Base-by-base conservation (phyloP, 1,284 basidiomycete genomes). In the Laetiporus sulphureus region DNA sequence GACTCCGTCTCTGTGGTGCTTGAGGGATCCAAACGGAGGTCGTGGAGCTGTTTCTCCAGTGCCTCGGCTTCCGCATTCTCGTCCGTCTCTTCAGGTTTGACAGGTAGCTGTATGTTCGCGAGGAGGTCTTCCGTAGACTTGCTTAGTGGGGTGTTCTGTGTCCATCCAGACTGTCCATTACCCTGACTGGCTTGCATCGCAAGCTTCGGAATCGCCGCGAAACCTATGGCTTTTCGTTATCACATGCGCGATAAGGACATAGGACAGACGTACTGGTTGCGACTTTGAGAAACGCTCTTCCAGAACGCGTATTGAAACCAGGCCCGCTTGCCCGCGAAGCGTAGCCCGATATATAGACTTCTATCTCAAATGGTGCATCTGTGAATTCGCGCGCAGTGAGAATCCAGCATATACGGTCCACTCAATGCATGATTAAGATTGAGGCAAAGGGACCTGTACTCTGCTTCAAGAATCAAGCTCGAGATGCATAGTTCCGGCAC, bases 271-370 rank as follows among this genome's bases (percentile, higher is more conserved):
- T 54, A 89, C 90, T 72, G 71, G 80, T 85, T 6, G 89, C 90
- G 31, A 92, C 62, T 16, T 73, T 72, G 44, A 91, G 69, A 52
- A 92, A 86, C 0, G 85, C 78, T 11, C 74, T 72, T 47, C 91
- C 88, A 1, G 85, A 79, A 4, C 86, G 76, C 36, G 79, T 83
- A 1, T 78, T 73, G 40, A 72, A 68, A 40, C 81, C 80, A 2
- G 77, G 72, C 3, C 75, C 69, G 27, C 78, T 73, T 34, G 79
- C 68, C 38, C 71, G 77, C 13, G 78, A 72, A 0, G 83, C 85
- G 53, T 77, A 90, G 0, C 89, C 90, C 18, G 86, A 86, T 2
- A 89, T 68, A 39, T 77, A 84, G 0, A 90, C 63, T 36, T 84
- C 77, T 7, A 91, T 61, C 39, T 81, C 76, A 53, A 88, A 91